phyloP scores from a whole-genome alignment of 345 rosid species.

The Aurinia saxatilis region DNA sequence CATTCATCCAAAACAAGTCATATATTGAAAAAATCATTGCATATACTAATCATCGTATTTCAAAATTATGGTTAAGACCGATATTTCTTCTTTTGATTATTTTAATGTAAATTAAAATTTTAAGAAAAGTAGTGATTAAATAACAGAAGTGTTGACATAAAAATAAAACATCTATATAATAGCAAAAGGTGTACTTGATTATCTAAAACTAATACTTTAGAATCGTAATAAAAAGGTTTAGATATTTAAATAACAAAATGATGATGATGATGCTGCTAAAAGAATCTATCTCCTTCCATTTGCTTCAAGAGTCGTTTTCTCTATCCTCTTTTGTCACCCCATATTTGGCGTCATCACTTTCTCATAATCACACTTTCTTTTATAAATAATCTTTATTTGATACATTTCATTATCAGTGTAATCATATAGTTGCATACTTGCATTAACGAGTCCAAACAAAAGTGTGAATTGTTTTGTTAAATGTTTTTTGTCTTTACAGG shows the following conservation, averaged over 20 bases:
- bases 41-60: background rate
- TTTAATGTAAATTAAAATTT: background rate
- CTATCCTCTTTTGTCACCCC: slow-evolving; percentile 24
- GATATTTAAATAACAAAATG: background rate
- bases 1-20: too few species aligned
- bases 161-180: background rate
- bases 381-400: background rate
- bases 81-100: background rate
- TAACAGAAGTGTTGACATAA: background rate
- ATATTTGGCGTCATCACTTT: slow-evolving; percentile 23
- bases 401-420: background rate
- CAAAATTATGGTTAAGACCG: background rate
- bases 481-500: slow-evolving; percentile 11
- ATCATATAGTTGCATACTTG: too few species aligned
- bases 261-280: slow-evolving; percentile 18
- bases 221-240: background rate
- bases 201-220: slow-evolving; percentile 9
- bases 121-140: background rate
- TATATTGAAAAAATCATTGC: background rate
- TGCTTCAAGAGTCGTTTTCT: slow-evolving; percentile 24
- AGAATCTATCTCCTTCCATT: slow-evolving; percentile 23
- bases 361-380: background rate
- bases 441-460: background rate
- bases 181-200: slow-evolving; percentile 15
- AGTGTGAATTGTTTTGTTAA: background rate